These are phyloP conservation scores for Leccinum longicurvipes DNA, from an alignment of 768 basidiomycete species.

Conservation along the genomic window DNA sequence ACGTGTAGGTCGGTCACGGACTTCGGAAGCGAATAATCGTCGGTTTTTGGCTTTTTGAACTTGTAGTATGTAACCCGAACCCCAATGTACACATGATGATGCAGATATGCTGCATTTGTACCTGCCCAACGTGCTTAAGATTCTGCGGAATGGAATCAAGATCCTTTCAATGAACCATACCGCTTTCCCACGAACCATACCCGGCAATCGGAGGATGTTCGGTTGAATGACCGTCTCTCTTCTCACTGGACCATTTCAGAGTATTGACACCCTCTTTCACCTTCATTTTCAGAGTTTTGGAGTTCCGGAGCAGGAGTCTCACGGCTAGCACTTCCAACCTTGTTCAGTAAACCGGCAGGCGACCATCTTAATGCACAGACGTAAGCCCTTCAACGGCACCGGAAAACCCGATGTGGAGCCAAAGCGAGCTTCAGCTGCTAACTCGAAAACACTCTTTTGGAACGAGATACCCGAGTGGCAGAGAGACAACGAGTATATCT, in stretches of 20 bases:
- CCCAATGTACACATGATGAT: conserved; percentile 5
- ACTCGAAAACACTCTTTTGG: conserved; percentile 44
- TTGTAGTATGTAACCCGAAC: conserved; percentile 19
- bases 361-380: conserved; percentile 16
- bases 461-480: conserved; percentile 64
- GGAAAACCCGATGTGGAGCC: neutral
- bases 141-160: conserved; percentile 23
- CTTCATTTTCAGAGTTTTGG: conserved; percentile 4
- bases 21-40: conserved; percentile 24
- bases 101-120: conserved; percentile 13
- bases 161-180: conserved; percentile 12
- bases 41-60: conserved; percentile 8
- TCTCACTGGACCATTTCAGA: neutral
- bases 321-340: neutral
- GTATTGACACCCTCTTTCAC: conserved; percentile 1
- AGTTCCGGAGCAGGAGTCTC: neutral
- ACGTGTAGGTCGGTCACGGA: conserved; percentile 13
- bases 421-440: neutral
- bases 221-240: neutral
- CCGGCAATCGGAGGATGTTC: neutral
- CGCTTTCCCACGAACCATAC: conserved; percentile 13
- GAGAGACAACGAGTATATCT: conserved; percentile 70
- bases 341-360: neutral
- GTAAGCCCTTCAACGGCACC: conserved; percentile 11
- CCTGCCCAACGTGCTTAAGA: conserved; percentile 18